Conservation (phyloP, 257 asterid genomes). For the Verbascum thapsus region DNA sequence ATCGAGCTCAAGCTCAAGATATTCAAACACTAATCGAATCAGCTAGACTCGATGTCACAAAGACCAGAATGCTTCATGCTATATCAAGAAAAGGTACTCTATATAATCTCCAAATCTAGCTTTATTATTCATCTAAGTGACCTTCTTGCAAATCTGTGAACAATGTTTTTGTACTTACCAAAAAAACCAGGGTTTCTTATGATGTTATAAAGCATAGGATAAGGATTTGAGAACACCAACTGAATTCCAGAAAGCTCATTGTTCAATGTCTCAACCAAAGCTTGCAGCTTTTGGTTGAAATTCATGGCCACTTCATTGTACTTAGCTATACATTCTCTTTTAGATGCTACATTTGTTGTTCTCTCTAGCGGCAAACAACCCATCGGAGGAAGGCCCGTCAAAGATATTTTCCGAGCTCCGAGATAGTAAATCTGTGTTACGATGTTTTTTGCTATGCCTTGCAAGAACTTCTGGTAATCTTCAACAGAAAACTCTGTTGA, state of each 20-base stretch:
- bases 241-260: constrained; percentile 56
- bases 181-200: constrained; percentile 50
- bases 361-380: constrained; percentile 86
- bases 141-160: not conserved
- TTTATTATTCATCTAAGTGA: no score
- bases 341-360: constrained; percentile 40
- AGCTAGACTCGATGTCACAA: no score
- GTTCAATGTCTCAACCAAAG: constrained; percentile 41
- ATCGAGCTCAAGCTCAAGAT: no score
- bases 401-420: constrained; percentile 70
- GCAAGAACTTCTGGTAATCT: constrained; percentile 53
- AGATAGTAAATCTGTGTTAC: constrained; percentile 50
- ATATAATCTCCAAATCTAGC: no score
- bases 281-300: constrained; percentile 52
- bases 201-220: constrained; percentile 43
- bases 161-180: constrained; percentile 62
- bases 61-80: not conserved
- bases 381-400: constrained; percentile 77
- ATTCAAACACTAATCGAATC: no score
- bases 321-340: constrained; percentile 47
- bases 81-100: not conserved
- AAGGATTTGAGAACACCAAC: constrained; percentile 63
- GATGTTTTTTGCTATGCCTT: constrained; percentile 53
- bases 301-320: constrained; percentile 61
- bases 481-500: constrained; percentile 44